Percentiles rank a stretch among this genome's conserved stretches.
Conservation (phyloP, 306 rosid genomes). For the Benincasa hispida region DNA sequence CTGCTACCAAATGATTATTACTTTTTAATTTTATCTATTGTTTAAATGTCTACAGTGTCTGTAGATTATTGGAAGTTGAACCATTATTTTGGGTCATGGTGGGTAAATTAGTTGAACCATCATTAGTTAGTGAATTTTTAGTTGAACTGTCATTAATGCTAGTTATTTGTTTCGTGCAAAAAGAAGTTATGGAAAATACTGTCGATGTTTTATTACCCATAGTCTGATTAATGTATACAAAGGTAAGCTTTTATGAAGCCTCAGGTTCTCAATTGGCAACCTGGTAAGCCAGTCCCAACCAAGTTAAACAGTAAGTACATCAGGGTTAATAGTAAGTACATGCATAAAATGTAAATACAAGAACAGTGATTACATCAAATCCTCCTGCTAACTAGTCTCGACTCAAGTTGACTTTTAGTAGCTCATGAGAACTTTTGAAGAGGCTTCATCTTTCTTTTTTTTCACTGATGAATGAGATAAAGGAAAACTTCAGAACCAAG, state of each 20-base stretch:
- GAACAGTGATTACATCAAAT: not conserved
- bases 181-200: not conserved
- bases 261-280: not conserved
- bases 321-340: not conserved
- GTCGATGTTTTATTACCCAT: not conserved
- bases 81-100: not conserved
- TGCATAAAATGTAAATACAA: not conserved
- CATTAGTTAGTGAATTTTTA: not conserved
- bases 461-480: too few relatives aligned
- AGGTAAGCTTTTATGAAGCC: not conserved
- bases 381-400: not conserved
- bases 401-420: not conserved
- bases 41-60: too few relatives aligned
- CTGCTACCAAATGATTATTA: not conserved
- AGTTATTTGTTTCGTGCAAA: not conserved
- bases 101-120: constrained; percentile 5
- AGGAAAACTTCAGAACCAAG: not conserved
- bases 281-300: not conserved
- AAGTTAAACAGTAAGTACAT: not conserved
- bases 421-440: not conserved
- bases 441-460: not conserved
- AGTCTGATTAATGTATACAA: not conserved
- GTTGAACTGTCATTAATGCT: not conserved
- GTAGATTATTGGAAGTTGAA: not conserved
- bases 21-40: too few relatives aligned